Base-by-base conservation (phyloP, 805 yeast genomes). In the Wickerhamomyces bisporus region DNA sequence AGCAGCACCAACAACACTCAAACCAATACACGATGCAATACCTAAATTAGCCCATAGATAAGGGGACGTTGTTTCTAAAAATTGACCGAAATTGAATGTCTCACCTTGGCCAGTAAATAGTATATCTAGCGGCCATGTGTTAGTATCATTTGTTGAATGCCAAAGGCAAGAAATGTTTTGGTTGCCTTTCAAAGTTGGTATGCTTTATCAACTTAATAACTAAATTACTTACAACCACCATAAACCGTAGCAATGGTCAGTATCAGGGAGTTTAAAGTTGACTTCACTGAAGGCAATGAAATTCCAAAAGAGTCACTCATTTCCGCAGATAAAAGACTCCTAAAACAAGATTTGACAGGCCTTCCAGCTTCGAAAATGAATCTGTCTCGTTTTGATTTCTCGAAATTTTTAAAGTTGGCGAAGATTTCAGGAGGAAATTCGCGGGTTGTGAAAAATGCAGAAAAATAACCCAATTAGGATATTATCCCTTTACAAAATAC, bases 41-140 rank as follows among this genome's bases (percentile, higher is more conserved):
- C 98, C 98, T 46, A 88, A 63, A 46, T 77, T 75, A 21, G 97
- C 98, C 98, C 98, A 93, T 82, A 93, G 77, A 60, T 93, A 93
- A 6, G 98, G 98, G 17, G 97, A 87, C 3, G 93, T 79, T 26
- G 82, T 70, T 49, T 79, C 77, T 48, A 93, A 73, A 57, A 91
- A 89, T 49, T 80, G 79, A 36, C 98, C 98, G 41, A 93, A 79
- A 62, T 93, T 85, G 71, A 93, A 93, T 37, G 79, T 72, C 60
- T 88, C 95, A 32, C 98, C 98, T 43, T 86, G 79, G 36, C 95
- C 95, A 45, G 88, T 87, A 75, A 93, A 87, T 48, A 93, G 47
- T 36, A 66, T 66, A 40, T 55, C 60, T 55, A 26, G 10, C 9
- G 4, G 15, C 8, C 6, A 27, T 19, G 18, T 37, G 36, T 36